Base-by-base conservation (phyloP, 768 basidiomycete genomes). In the Clavulina sp. region DNA sequence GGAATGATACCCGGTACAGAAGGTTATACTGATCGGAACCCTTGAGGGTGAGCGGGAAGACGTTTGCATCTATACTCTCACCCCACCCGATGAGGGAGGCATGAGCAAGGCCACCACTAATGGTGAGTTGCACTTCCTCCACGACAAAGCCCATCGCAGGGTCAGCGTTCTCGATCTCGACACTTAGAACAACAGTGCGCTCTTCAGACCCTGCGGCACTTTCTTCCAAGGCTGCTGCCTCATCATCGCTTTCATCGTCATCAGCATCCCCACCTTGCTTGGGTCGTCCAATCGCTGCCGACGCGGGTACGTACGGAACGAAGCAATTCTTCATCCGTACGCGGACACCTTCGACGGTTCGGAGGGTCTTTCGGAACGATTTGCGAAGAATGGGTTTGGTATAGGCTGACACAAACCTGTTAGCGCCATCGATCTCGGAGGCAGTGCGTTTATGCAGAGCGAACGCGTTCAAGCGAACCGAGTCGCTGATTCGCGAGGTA, bases 241-340 rank as follows among this genome's bases (percentile, higher is more conserved):
- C 58, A 5, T 61, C 58, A 26, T 65, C 63, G 19, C 50, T 32
- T 18, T 54, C 51, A 28, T 68, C 69, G 4, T 69, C 69, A 3
- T 61, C 53, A 3, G 62, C 61, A 31, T 52, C 52, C 9, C 44
- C 57, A 9, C 48, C 54, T 1, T 9, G 43, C 13, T 24, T 24
- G 13, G 18, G 9, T 13, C 24, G 16, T 7, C 48, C 48, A 33
- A 7, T 18, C 7, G 16, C 13, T 4, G 31, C 51, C 4, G 51
- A 9, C 13, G 21, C 16, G 19, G 53, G 31, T 21, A 91, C 75
- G 57, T 86, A 81, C 0, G 91, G 91, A 7, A 92, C 79, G 57
- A 91, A 87, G 4, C 89, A 82, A 0, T 88, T 91, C n/a, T 88
- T 75, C 91, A 93, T 93, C 31, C 88, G 78, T 24, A 95, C 83